Base-by-base conservation (phyloP, 2,329 filamentous ascomycete genomes). In the Aspergillus phoenicis region DNA sequence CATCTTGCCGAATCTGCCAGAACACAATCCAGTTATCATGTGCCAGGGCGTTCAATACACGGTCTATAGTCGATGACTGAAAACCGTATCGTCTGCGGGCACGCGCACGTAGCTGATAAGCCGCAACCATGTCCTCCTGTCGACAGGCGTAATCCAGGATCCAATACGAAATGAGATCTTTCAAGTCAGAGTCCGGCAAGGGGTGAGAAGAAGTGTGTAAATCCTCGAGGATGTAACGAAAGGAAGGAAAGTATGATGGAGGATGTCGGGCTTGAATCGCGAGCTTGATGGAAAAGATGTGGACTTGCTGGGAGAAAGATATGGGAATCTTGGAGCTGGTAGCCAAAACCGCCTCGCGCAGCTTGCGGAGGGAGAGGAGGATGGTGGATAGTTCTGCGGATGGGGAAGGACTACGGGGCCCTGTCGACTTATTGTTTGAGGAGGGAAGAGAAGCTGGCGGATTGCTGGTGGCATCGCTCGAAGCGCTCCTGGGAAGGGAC, bases 141-240 rank as follows among this genome's bases (percentile, higher is more conserved):
- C 95, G 88, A 73, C 95, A 98, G 5, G 93, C 93, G 43, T 93
- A 85, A 77, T 99, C 95, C 26, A 99, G 85, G 52, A 97, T 87
- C 26, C 92, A 83, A 70, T 97, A 96, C 33, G 87, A 85, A 2
- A 88, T 86, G 55, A 96, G 89, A 70, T 98, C 95, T 52, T 88
- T 85, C 4, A 92, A 78, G 71, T 97, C 93, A 5, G 89, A 82
- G 2, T 82, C 80, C 0, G 89, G 87, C 20, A 98, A 85, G 4
- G 88, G 88, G 53, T 88, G 85, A 2, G 82, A 75, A 0, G 84
- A 81, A 7, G 75, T 74, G 68, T 96, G 90, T 63, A 98, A 87
- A 7, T 80, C 78, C 48, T 87, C 84, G 11, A 99, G 82, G 2
- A 97, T 84, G 69, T 96, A 87, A 41, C 90, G 84, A 22, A 98